A percentile compares a stretch with the other conserved stretches of the same genome.
phyloP scores from a whole-genome alignment of 192 early-diverging fungal genomes.

The Backusella luteola region DNA sequence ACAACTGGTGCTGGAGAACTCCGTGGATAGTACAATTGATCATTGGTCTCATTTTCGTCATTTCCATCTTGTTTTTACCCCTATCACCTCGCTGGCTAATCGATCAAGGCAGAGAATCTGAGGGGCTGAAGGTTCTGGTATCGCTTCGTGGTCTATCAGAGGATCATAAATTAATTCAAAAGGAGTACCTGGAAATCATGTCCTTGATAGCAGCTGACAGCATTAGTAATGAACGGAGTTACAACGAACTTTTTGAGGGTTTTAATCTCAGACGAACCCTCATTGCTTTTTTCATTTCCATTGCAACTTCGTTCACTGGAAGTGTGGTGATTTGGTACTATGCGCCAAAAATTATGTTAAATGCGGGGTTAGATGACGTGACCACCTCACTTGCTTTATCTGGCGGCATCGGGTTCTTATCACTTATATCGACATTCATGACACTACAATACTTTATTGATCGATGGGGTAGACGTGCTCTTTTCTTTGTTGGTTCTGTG shows the following conservation, averaged over 20 bases:
- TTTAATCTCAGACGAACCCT: conserved; percentile 59
- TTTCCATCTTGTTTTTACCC: conserved; percentile 66
- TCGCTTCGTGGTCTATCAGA: conserved; percentile 47
- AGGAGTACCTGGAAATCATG: conserved; percentile 70
- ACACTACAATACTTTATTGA: conserved; percentile 74
- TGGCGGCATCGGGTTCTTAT: conserved; percentile 48
- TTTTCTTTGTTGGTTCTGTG: conserved; percentile 67
- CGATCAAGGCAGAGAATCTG: conserved; percentile 58
- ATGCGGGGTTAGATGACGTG: conserved; percentile 22
- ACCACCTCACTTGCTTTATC: conserved; percentile 25
- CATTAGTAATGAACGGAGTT: conserved; percentile 57
- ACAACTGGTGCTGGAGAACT: conserved; percentile 59
- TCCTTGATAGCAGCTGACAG: conserved; percentile 59
- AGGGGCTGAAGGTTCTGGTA: conserved; percentile 64
- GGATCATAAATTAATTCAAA: conserved; percentile 41
- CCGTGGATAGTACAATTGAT: conserved; percentile 71
- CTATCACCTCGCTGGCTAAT: conserved; percentile 85
- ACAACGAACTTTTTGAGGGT: conserved; percentile 52
- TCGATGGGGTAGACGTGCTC: conserved; percentile 70
- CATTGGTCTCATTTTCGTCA: conserved; percentile 58
- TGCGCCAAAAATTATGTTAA: conserved; percentile 49
- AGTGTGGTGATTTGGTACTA: conserved; percentile 69
- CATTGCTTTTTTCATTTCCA: conserved; percentile 65
- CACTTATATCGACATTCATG: conserved; percentile 75
- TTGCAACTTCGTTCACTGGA: conserved; percentile 76